phyloP scores from a whole-genome alignment of 176 grass and related monocot genomes.

The Tillandsia fasciculata region DNA sequence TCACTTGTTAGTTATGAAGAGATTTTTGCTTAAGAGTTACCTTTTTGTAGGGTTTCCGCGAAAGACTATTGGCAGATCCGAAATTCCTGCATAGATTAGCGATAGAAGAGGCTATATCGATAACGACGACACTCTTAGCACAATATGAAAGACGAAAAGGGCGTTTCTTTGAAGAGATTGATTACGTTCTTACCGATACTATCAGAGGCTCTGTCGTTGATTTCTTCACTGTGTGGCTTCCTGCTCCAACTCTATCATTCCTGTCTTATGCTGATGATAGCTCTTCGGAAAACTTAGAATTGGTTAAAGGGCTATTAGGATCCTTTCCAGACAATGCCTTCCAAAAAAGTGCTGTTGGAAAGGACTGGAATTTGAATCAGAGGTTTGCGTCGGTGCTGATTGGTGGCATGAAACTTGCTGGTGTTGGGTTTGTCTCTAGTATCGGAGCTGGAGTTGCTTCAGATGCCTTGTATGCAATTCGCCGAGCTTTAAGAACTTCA shows the following conservation, averaged over 20 bases:
- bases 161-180: slow-evolving; percentile 80
- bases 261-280: slow-evolving; percentile 65
- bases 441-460: slow-evolving; percentile 91
- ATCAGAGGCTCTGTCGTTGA: slow-evolving; percentile 96
- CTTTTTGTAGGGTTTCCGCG: slow-evolving; percentile 74
- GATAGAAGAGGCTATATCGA: slow-evolving; percentile 88
- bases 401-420: slow-evolving; percentile 81
- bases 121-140: slow-evolving; percentile 78
- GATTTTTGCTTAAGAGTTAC: background rate
- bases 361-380: slow-evolving; percentile 70
- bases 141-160: slow-evolving; percentile 95
- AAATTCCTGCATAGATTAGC: slow-evolving; percentile 83
- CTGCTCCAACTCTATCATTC: slow-evolving; percentile 90
- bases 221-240: slow-evolving; percentile 98
- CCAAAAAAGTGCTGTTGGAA: slow-evolving; percentile 68
- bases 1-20: background rate
- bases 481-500: slow-evolving; percentile 53
- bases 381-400: slow-evolving; percentile 75
- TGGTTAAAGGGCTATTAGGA: slow-evolving; percentile 68
- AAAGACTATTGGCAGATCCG: slow-evolving; percentile 90
- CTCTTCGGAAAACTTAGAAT: slow-evolving; percentile 61
- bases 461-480: slow-evolving; percentile 49
- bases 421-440: slow-evolving; percentile 89
- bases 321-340: slow-evolving; percentile 96
- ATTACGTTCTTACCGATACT: slow-evolving; percentile 91